These are phyloP conservation scores for Closterium sp. DNA, from an alignment of 139 green algal species.

Conservation along the genomic window DNA sequence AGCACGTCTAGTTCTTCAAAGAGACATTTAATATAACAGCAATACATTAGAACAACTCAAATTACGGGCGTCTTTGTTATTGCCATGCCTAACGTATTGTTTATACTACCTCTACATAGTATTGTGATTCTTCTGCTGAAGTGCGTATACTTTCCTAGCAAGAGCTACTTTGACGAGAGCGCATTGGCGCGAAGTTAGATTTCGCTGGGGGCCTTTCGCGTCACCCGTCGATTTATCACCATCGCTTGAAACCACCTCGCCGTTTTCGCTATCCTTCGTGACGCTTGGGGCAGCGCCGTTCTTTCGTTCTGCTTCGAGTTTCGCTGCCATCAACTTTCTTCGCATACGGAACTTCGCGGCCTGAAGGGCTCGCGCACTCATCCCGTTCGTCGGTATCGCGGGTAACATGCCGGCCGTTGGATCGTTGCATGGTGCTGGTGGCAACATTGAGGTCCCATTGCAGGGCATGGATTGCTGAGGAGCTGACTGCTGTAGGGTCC, in stretches of 20 bases:
- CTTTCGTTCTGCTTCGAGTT: not conserved
- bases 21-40: not conserved
- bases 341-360: not conserved
- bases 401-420: not conserved
- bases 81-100: not conserved
- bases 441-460: not conserved
- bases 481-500: not conserved
- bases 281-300: not conserved
- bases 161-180: not conserved
- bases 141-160: not conserved
- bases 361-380: not conserved
- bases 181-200: not conserved
- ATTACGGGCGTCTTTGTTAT: not conserved
- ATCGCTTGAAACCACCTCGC: not conserved
- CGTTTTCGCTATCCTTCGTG: not conserved
- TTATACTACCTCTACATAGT: not conserved
- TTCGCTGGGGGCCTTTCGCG: not conserved
- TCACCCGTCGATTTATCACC: not conserved
- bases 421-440: not conserved
- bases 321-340: not conserved
- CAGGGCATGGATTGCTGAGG: not conserved
- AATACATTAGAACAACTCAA: not conserved
- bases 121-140: not conserved
- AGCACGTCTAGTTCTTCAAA: no score
- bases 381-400: not conserved